Evolutionary conservation across 2,329 filamentous ascomycete genomes (phyloP), one percentile per base, ranked within the genome.

Genomic region (Talaromyces sp.): DNA sequence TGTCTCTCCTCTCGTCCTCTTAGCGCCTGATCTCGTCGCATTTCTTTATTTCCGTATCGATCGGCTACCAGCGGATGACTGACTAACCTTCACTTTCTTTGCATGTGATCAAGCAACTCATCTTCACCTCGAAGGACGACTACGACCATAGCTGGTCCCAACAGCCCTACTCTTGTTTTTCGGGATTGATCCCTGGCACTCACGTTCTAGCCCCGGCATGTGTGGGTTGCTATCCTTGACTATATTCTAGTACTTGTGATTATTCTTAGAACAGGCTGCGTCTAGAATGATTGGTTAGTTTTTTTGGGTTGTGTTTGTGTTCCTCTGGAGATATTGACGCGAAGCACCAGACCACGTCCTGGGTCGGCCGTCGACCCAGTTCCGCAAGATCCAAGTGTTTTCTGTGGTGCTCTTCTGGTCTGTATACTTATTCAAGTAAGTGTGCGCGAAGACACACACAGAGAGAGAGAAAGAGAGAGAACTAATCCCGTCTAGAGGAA

Each of bases 381-480:
- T 96, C 71, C 87, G 93, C 65, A 92, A 96, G 71, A 88, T 96
- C 57, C 93, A 98, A 76, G 92, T 99, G 68, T 85, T 98, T 67
- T 88, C 90, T 25, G 95, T 98, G 15, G 84, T 98, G 60, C 87
- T 90, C 0, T 95, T 98, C 72, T 99, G 95, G 95, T 89, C 90
- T 5, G 78, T 88, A 54, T 97, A 97, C 73, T 80, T 97, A 30
- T 84, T 88, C 70, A 87, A 85, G 90, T 91, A 80, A 64, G 81
- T 71, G 17, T 9, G 22, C 22, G 1, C 22, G 22, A 22, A 22
- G 22, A 22, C 22, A 22, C 22, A 19, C 9, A 5, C 49, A 53
- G 11, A 53, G 8, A 10, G 11, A 53, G 10, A 53, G 49, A 53
- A 4, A n/a, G 13, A 47, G 11, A 52, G 7, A 44, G 36, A 25